A percentile compares a stretch with the other conserved stretches of the same genome.
Evolutionary conservation across 2,329 filamentous ascomycete genomes (phyloP).

Genomic region (Bipolaris gigantea): DNA sequence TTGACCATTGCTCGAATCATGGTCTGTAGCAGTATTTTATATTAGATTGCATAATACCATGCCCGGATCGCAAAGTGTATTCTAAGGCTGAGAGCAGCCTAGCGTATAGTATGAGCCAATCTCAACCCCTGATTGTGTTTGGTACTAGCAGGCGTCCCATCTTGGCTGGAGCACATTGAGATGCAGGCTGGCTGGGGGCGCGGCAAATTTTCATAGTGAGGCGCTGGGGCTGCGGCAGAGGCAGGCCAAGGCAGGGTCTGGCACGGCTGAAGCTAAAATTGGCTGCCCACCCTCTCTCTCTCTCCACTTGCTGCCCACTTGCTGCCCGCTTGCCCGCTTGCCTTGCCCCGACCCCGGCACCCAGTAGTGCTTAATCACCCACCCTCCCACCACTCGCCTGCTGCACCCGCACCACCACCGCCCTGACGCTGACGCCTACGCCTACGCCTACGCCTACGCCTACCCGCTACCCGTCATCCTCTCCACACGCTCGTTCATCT

Average conservation of each 20-base stretch:
- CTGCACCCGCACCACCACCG: neutral
- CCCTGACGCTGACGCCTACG: no score
- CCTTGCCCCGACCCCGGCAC: neutral
- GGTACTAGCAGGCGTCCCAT: no score
- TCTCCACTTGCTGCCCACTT: neutral
- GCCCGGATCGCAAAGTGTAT: no score
- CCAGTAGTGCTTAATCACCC: neutral
- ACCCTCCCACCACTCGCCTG: neutral
- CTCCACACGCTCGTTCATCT: slow-evolving; percentile 6
- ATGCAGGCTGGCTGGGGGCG: slow-evolving; percentile 15
- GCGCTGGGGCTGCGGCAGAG: neutral
- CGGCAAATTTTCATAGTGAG: slow-evolving; percentile 10
- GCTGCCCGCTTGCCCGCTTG: neutral
- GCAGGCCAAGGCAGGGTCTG: slow-evolving; percentile 6
- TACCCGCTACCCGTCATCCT: slow-evolving; percentile 1
- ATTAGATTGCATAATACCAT: no score
- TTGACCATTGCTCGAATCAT: no score
- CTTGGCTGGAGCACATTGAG: no score
- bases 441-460: no score
- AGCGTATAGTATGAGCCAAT: no score
- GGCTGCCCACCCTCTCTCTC: slow-evolving; percentile 6
- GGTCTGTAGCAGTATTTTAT: no score
- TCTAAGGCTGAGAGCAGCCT: no score
- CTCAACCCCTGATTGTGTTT: no score
- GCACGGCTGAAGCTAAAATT: slow-evolving; percentile 4